Conservation (phyloP, 768 basidiomycete genomes). For the Nidularia pulvinata region DNA sequence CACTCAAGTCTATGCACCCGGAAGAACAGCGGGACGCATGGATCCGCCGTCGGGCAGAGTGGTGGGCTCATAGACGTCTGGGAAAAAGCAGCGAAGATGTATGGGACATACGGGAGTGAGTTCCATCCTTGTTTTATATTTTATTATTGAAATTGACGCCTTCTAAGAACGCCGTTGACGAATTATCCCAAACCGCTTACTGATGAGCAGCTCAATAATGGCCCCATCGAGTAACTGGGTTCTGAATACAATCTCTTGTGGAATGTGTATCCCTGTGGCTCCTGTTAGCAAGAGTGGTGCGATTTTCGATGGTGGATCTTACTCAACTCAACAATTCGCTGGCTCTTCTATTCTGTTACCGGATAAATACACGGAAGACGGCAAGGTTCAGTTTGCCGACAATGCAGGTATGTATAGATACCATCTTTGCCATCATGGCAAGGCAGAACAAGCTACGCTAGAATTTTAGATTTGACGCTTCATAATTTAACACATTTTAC, state of each 20-base stretch:
- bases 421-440: too few relatives aligned
- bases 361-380: too few relatives aligned
- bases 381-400: too few relatives aligned
- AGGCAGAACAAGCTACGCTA: too few relatives aligned
- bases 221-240: constrained; percentile 5
- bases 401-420: too few relatives aligned
- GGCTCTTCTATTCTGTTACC: too few relatives aligned
- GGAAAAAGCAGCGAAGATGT: constrained; percentile 91
- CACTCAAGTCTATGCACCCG: constrained; percentile 72
- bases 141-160: not conserved
- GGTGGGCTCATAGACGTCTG: constrained; percentile 86
- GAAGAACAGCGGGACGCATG: constrained; percentile 82
- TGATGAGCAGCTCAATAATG: constrained; percentile 6
- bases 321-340: too few relatives aligned
- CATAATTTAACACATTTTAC: too few relatives aligned
- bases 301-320: too few relatives aligned
- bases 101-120: constrained; percentile 87
- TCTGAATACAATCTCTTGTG: not conserved
- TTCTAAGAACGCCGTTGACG: constrained; percentile 44
- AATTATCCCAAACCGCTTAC: constrained; percentile 45
- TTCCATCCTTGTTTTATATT: constrained; percentile 6
- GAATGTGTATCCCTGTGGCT: too few relatives aligned
- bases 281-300: too few relatives aligned
- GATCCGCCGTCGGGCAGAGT: constrained; percentile 87
- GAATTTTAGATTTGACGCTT: too few relatives aligned